Base-by-base conservation (phyloP, 306 rosid species). In the Lathyrus tuberosus region DNA sequence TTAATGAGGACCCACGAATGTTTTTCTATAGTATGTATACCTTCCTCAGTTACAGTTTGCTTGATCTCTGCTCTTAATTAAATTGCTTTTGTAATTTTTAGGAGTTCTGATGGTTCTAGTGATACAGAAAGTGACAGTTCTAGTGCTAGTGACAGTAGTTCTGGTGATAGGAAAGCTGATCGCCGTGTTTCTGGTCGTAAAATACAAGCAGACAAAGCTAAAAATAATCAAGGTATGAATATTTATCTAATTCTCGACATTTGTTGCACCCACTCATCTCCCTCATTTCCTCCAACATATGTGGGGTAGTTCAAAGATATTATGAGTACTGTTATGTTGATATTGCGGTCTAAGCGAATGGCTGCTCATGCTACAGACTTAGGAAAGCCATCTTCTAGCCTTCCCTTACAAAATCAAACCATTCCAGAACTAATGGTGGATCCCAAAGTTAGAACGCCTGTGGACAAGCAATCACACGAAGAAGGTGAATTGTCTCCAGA, bases 401-500 rank as follows among this genome's bases (percentile, higher is more conserved):
- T 61, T 61, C 67, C 82, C 30, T 31, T 24, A 20, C 72, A 37
- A 70, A 75, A 41, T 51, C 75, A 74, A 70, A 58, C 71, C 33
- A 47, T 48, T 59, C 69, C 52, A 71, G 84, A 84, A 46, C 85
- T 69, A 58, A 77, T 8, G 35, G 70, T 72, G 63, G 84, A 77
- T 68, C 72, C 31, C 56, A 81, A 67, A 70, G 63, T 20, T 42
- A 83, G 76, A 84, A 72, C 79, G 40, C 58, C 62, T 14, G 49
- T 57, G 68, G 84, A 77, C 52, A 84, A 79, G 71, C 81, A 82
- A 67, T 86, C 89, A 46, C 87, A 83, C 70, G 99, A 89, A 84
- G 99, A 89, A 77, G 92, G 89, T 70, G 96, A 91, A 76, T 17
- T 87, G 71, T 83, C 96, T 79, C 97, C 89, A 31, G 87, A 87